Evolutionary conservation across 345 rosid genomes (phyloP), one percentile per base, ranked within the genome.

Genomic region (Mallotus nudiflorus): DNA sequence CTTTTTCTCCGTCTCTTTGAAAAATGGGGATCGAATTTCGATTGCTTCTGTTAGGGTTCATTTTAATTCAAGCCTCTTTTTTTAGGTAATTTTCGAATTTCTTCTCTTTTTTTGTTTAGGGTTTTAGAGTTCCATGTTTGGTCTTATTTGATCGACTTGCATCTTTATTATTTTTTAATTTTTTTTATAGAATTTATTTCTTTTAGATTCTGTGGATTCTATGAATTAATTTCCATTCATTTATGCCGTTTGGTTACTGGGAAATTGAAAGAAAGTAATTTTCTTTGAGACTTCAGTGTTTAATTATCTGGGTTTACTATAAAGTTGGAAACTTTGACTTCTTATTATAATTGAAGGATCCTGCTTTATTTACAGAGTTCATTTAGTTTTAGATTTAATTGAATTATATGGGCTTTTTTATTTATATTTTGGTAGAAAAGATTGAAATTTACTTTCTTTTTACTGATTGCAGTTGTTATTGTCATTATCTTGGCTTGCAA

Each of bases 1-100:
- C n/a, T n/a, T n/a, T n/a, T n/a, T n/a, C n/a, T n/a, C n/a, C 85
- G 85, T 84, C 85, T 78, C 73, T 77, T 70, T 75, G 67, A 77
- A 70, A 69, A 63, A 18, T 53, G 77, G 81, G 84, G 77, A 81
- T 77, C 81, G 66, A 59, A 72, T 67, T 58, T 69, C 2, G 48
- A 33, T 51, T 63, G 81, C 72, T 76, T 76, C 69, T 68, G 73
- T 72, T 70, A 42, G 68, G 79, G 70, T 80, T 74, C 83, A 80
- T 50, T 69, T 40, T 1, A 42, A 8, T 9, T 82, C 53, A 48
- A 75, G 73, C 56, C 73, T 66, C 69, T 72, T 72, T 62, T 62
- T 79, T 65, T 42, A 62, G 86, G 89, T 85, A 76, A 82, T 59
- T 65, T 42, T 20, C 57, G 25, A 59, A 70, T 72, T 75, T 12